Evolutionary conservation across 176 grass and related monocot genomes (phyloP).

Genomic region (Eragrostis nindensis): DNA sequence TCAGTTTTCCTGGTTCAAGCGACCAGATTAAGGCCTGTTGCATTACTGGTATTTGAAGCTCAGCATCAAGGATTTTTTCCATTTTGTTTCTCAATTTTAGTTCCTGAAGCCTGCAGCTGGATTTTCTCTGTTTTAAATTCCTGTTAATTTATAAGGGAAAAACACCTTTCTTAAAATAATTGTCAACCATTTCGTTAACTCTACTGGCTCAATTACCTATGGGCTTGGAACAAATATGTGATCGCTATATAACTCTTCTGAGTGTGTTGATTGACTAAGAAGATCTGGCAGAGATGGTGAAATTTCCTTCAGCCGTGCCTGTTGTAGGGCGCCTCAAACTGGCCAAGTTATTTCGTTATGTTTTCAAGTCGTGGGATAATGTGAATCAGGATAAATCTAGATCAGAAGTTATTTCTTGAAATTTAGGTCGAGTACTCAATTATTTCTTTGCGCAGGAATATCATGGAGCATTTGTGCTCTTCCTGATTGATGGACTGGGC

Average conservation of each 20-base stretch:
- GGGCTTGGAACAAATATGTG: conserved; percentile 13
- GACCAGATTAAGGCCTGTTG: neutral
- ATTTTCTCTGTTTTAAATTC: neutral
- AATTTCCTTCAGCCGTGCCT: conserved; percentile 21
- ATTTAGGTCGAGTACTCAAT: conserved; percentile 83
- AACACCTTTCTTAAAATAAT: neutral
- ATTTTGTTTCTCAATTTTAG: conserved; percentile 1
- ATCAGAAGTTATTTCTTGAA: conserved; percentile 72
- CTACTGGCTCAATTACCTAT: conserved; percentile 6
- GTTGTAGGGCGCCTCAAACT: neutral
- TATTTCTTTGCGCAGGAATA: conserved; percentile 99
- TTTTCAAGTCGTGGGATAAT: conserved; percentile 57
- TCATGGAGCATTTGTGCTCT: conserved; percentile 66
- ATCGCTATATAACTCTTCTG: conserved; percentile 9
- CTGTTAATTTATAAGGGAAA: neutral
- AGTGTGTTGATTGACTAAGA: neutral
- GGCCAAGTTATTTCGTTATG: conserved; percentile 35
- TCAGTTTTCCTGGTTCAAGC: neutral
- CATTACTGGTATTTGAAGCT: neutral
- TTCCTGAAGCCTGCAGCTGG: neutral
- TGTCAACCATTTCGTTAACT: neutral
- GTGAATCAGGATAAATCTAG: conserved; percentile 59
- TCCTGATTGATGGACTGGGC: conserved; percentile 91
- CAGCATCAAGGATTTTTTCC: neutral
- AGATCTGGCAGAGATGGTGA: neutral